Conservation (phyloP, 225 moss, liverwort and hornwort species). For the Straminergon stramineum region DNA sequence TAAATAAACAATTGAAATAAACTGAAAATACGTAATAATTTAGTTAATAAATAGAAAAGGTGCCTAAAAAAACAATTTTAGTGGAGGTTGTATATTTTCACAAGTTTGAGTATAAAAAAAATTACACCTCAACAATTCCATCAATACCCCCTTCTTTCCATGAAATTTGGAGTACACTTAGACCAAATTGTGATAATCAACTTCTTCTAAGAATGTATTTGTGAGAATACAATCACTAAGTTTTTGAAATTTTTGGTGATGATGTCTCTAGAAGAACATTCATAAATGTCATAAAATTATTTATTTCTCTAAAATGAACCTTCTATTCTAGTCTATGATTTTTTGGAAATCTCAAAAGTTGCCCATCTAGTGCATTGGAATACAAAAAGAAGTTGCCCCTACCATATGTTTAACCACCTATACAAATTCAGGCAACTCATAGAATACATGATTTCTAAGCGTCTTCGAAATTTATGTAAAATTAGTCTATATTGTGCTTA, state of each 20-base stretch:
- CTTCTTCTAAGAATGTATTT: neutral
- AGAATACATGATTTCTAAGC: neutral
- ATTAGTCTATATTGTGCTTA: neutral
- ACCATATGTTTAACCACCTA: neutral
- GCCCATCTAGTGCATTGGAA: neutral
- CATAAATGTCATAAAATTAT: too few relatives aligned
- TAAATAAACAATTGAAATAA: neutral
- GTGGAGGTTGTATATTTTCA: neutral
- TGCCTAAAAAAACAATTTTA: neutral
- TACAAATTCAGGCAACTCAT: neutral
- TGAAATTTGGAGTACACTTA: neutral
- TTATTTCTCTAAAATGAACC: neutral
- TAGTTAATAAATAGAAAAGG: neutral
- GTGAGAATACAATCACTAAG: neutral
- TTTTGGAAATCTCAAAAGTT: neutral
- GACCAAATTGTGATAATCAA: accelerated
- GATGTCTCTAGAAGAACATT: neutral
- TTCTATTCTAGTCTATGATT: neutral
- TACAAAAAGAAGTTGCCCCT: neutral
- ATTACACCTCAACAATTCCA: neutral
- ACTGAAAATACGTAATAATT: too few relatives aligned
- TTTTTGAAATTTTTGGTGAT: neutral
- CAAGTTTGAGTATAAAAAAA: neutral
- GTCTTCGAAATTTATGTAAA: neutral
- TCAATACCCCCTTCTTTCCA: neutral